Evolutionary conservation across 805 yeast genomes (phyloP).

Genomic region (Cyberlindnera americana): DNA sequence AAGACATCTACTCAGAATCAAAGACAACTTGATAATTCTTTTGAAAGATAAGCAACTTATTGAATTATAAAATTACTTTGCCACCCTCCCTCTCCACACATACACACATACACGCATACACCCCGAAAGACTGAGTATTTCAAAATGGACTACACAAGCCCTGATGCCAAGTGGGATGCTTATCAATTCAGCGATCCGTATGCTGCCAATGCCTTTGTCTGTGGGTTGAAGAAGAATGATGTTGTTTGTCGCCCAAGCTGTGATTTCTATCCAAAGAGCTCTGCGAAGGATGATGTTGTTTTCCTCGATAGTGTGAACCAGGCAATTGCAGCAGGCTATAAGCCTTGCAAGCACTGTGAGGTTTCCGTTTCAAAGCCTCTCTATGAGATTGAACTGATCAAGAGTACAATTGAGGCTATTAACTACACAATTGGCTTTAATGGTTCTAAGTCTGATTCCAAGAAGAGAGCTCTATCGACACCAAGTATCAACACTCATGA

Average conservation of each 20-base stretch:
- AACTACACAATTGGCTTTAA: constrained; percentile 55
- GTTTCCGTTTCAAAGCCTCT: constrained; percentile 36
- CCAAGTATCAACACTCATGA: constrained; percentile 19
- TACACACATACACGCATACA: not conserved
- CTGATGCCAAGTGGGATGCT: constrained; percentile 49
- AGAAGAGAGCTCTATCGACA: constrained; percentile 25
- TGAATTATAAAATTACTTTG: too few species aligned
- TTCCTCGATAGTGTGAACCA: constrained; percentile 40
- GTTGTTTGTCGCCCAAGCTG: constrained; percentile 69
- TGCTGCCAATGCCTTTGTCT: constrained; percentile 56
- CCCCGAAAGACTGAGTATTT: too few species aligned
- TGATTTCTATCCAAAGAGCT: constrained; percentile 43
- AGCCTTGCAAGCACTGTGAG: constrained; percentile 53
- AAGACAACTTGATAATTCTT: too few species aligned
- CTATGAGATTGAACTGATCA: constrained; percentile 28
- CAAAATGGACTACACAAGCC: constrained; percentile 13
- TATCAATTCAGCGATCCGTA: constrained; percentile 65
- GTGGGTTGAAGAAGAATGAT: constrained; percentile 41
- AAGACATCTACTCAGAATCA: too few species aligned
- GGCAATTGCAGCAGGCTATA: constrained; percentile 44
- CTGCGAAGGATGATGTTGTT: constrained; percentile 36
- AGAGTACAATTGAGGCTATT: constrained; percentile 50
- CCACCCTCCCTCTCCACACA: too few species aligned
- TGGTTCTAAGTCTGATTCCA: constrained; percentile 18
- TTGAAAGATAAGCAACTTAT: too few species aligned